Evolutionary conservation across 2,329 filamentous ascomycete species (phyloP).

Genomic region (Claviceps lovelessii): DNA sequence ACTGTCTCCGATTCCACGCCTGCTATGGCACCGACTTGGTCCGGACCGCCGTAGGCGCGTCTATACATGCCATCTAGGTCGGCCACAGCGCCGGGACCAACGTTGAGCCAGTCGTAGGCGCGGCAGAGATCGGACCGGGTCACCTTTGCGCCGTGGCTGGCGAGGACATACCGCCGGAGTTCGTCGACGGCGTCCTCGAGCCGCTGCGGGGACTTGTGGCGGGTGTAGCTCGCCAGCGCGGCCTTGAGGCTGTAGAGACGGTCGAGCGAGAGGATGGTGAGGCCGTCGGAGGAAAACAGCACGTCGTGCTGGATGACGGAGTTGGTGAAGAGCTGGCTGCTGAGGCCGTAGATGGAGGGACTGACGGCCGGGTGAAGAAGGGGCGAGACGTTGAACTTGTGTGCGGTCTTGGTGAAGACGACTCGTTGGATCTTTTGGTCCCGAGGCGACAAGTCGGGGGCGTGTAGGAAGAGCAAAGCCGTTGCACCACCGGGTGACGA

Average conservation of each 20-base stretch:
- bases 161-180: conserved; percentile 43
- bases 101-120: conserved; percentile 43
- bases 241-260: conserved; percentile 50
- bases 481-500: conserved; percentile 28
- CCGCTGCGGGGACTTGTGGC: conserved; percentile 26
- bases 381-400: conserved; percentile 28
- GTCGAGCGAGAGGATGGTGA: conserved; percentile 46
- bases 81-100: conserved; percentile 32
- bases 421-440: conserved; percentile 33
- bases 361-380: conserved; percentile 27
- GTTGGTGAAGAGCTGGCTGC: conserved; percentile 37
- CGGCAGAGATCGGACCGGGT: conserved; percentile 35
- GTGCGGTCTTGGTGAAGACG: conserved; percentile 37
- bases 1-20: conserved; percentile 14
- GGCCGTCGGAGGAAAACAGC: conserved; percentile 44
- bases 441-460: conserved; percentile 28
- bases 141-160: conserved; percentile 35
- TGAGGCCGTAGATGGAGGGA: conserved; percentile 30
- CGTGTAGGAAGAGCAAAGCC: conserved; percentile 37
- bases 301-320: conserved; percentile 46
- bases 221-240: conserved; percentile 42
- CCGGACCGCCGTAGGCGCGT: conserved; percentile 38
- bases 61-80: conserved; percentile 45
- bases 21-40: conserved; percentile 32
- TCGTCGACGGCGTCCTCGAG: conserved; percentile 50